These are phyloP conservation scores for Candida caryicola DNA, from an alignment of 805 yeast species.

Conservation along the genomic window DNA sequence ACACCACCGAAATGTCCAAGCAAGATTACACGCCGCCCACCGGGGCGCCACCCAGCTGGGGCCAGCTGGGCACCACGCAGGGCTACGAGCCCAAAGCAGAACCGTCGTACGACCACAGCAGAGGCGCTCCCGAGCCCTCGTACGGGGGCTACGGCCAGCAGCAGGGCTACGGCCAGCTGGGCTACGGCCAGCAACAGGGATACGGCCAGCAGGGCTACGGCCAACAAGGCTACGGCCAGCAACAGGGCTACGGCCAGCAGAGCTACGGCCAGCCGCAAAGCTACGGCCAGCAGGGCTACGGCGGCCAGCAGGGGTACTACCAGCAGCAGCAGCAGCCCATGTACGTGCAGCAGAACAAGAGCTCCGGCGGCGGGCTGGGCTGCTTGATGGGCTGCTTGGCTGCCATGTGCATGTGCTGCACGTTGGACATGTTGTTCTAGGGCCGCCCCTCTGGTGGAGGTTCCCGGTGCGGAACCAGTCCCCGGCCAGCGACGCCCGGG, in stretches of 20 bases:
- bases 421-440: slow-evolving; percentile 26
- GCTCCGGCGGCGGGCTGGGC: slow-evolving; percentile 24
- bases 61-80: slow-evolving; percentile 9
- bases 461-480: too few species aligned
- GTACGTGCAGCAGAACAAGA: slow-evolving; percentile 41
- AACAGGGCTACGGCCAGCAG: slow-evolving; percentile 14
- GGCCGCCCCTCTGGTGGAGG: too few species aligned
- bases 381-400: slow-evolving; percentile 40
- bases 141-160: slow-evolving; percentile 16
- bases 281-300: slow-evolving; percentile 25
- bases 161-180: slow-evolving; percentile 8
- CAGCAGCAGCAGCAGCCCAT: slow-evolving; percentile 45
- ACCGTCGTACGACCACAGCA: slow-evolving; percentile 14
- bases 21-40: slow-evolving; percentile 22
- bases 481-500: too few species aligned
- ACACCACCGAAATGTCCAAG: neutral
- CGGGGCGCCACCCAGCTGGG: slow-evolving; percentile 29
- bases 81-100: slow-evolving; percentile 12
- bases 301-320: slow-evolving; percentile 21
- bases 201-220: slow-evolving; percentile 9
- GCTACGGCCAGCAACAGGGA: slow-evolving; percentile 12
- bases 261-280: slow-evolving; percentile 16
- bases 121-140: slow-evolving; percentile 18
- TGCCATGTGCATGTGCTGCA: slow-evolving; percentile 41
- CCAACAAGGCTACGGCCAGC: slow-evolving; percentile 9